Conservation (phyloP, 2,329 filamentous ascomycete species). For the Monilinia fructicola region DNA sequence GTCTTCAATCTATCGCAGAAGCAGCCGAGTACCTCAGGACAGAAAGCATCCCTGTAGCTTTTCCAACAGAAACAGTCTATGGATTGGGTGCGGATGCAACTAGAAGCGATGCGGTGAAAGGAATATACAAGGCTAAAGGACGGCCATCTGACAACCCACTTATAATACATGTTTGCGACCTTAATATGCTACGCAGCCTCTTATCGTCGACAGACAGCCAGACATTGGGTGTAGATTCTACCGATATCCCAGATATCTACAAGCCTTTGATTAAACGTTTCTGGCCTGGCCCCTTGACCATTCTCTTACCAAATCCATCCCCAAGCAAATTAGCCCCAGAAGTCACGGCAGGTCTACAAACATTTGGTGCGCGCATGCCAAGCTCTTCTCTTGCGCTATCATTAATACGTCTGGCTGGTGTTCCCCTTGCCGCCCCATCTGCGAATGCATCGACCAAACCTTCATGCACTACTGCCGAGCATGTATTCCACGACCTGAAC, state of each 20-base stretch:
- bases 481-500: slow-evolving; percentile 81
- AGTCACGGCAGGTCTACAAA: slow-evolving; percentile 80
- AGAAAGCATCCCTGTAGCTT: slow-evolving; percentile 69
- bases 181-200: slow-evolving; percentile 45
- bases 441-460: slow-evolving; percentile 94
- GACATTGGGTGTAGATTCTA: slow-evolving; percentile 35
- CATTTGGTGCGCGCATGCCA: slow-evolving; percentile 90
- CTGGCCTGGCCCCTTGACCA: slow-evolving; percentile 93
- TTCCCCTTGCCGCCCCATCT: slow-evolving; percentile 85
- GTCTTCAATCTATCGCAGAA: slow-evolving; percentile 31
- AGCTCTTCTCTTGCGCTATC: slow-evolving; percentile 79
- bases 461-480: slow-evolving; percentile 84
- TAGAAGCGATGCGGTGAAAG: slow-evolving; percentile 74
- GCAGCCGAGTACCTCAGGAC: slow-evolving; percentile 36
- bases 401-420: slow-evolving; percentile 75
- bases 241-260: slow-evolving; percentile 52
- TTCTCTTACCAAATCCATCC: slow-evolving; percentile 76
- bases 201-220: slow-evolving; percentile 27
- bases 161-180: slow-evolving; percentile 85
- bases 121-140: slow-evolving; percentile 91
- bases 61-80: slow-evolving; percentile 97
- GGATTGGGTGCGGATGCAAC: slow-evolving; percentile 96
- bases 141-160: slow-evolving; percentile 91
- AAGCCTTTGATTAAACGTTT: slow-evolving; percentile 73
- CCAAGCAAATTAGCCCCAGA: slow-evolving; percentile 76